phyloP scores from a whole-genome alignment of 2,329 filamentous ascomycete species.

The Colletotrichum caudatum region DNA sequence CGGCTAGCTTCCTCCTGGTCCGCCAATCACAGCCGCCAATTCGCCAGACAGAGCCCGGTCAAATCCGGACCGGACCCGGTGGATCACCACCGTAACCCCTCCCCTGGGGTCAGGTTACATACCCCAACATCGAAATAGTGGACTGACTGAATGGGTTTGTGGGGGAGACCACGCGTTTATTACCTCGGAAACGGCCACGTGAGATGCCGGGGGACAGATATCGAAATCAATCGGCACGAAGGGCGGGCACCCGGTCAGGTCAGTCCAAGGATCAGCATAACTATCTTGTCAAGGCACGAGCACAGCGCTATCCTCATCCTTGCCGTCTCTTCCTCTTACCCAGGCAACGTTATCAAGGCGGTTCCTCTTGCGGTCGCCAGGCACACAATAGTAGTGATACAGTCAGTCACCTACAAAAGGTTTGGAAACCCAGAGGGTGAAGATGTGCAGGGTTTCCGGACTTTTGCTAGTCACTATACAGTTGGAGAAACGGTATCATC shows the following conservation, averaged over 20 bases:
- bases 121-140: conserved; percentile 31
- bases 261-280: background rate
- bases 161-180: conserved; percentile 24
- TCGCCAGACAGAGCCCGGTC: conserved; percentile 10
- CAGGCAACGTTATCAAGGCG: no score
- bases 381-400: no score
- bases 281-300: background rate
- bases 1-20: background rate
- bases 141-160: conserved; percentile 18
- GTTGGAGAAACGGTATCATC: no score
- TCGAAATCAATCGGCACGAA: background rate
- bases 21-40: conserved; percentile 30
- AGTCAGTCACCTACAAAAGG: no score
- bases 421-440: no score
- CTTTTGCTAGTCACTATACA: no score
- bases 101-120: conserved; percentile 28
- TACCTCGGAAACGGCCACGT: background rate
- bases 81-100: conserved; percentile 14
- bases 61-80: conserved; percentile 35
- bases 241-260: background rate
- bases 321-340: background rate
- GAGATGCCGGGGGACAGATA: background rate
- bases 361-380: no score
- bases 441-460: no score
- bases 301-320: background rate